Evolutionary conservation across 306 rosid genomes (phyloP), one percentile per base, ranked within the genome.

Genomic region (Ziziphus jujuba): DNA sequence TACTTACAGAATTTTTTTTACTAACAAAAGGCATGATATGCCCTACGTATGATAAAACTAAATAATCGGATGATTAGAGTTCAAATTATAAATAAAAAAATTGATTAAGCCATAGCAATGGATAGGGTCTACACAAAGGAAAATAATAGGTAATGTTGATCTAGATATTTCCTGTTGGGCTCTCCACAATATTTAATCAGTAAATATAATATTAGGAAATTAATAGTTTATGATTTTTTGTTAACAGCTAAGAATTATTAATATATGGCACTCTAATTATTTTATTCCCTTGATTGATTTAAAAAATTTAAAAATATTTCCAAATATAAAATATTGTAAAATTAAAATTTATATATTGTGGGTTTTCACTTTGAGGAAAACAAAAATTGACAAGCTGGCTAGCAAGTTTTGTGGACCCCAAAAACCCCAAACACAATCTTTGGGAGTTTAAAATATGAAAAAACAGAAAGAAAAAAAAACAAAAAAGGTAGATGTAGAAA

Each of bases 171-270:
- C 66, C 69, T 62, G 55, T 62, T 33, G 66, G 74, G 56, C 71
- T 63, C 62, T 15, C 56, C 80, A 66, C 73, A 47, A 44, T 70
- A 24, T 11, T 78, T 54, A 58, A 59, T 58, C 23, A 56, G n/a
- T 28, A 23, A 58, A 51, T 52, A 60, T 16, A 55, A 51, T 52
- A 59, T 36, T 60, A 9, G 0, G 5, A 3, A 22, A 16, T 16
- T 21, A 50, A 56, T 49, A 35, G 17, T 59, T 20, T 25, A 65
- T 58, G 17, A 57, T 19, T 72, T 59, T 56, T 71, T 61, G 67
- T 56, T 17, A 50, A 71, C 76, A 72, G 71, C 79, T 73, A 65
- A 63, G 66, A 68, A 69, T 19, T 36, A 64, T 31, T 75, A 56
- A 62, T 36, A 19, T 56, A 54, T 14, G 28, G 45, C 65, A 59